phyloP scores from a whole-genome alignment of 192 early-diverging fungal species.

The Coemansia sp. region DNA sequence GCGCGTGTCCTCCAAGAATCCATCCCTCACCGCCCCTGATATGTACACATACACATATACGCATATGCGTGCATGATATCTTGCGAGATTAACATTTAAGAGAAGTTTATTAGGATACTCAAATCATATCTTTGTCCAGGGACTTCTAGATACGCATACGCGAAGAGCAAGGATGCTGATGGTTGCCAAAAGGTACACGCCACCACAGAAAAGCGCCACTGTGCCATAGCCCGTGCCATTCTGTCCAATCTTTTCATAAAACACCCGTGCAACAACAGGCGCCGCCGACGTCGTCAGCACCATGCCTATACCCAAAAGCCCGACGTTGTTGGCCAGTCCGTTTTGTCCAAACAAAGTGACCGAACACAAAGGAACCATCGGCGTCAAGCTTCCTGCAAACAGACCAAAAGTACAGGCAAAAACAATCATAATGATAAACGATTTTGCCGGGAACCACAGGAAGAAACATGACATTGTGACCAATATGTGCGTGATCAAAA shows the following conservation, averaged over 20 bases:
- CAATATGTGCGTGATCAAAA: constrained; percentile 44
- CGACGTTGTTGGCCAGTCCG: constrained; percentile 49
- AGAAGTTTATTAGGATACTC: no score
- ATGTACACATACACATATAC: no score
- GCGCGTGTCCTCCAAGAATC: no score
- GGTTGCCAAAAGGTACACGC: constrained; percentile 42
- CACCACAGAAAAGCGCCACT: constrained; percentile 49
- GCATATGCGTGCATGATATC: no score
- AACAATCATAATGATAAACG: constrained; percentile 46
- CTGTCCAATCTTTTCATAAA: constrained; percentile 50
- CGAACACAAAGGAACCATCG: constrained; percentile 49
- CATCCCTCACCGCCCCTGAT: no score
- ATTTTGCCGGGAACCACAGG: constrained; percentile 53
- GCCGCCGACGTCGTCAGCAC: constrained; percentile 48
- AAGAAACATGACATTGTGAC: constrained; percentile 48
- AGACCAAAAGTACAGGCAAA: constrained; percentile 50
- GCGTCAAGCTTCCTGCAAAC: constrained; percentile 51
- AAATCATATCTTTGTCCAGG: constrained; percentile 45
- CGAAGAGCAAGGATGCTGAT: constrained; percentile 49
- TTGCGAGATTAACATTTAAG: no score
- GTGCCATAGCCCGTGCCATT: constrained; percentile 44
- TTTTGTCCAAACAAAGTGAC: constrained; percentile 52
- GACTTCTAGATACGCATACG: constrained; percentile 36
- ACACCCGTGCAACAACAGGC: constrained; percentile 41
- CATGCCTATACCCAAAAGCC: constrained; percentile 48